A percentile compares a stretch with the other conserved stretches of the same genome.
These are phyloP conservation scores for Epichloe coenophiala DNA, from an alignment of 2,329 filamentous ascomycete genomes.

Conservation along the genomic window DNA sequence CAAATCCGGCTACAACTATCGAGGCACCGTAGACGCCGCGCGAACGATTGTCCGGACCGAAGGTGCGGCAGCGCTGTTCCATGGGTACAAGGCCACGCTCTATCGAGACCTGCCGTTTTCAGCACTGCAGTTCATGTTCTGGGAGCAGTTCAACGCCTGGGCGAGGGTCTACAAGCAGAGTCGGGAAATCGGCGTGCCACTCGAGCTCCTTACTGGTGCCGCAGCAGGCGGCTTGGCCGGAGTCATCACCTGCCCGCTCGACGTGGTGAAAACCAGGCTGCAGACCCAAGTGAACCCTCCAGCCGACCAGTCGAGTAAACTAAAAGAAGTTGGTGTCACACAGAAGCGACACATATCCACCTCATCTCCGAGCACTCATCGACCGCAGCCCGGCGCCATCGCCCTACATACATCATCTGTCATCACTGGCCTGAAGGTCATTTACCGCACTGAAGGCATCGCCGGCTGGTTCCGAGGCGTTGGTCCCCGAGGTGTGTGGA, in stretches of 20 bases:
- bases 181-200: constrained; percentile 67
- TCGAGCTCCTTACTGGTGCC: constrained; percentile 83
- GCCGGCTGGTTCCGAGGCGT: constrained; percentile 90
- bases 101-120: constrained; percentile 93
- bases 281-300: constrained; percentile 67
- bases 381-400: constrained; percentile 63
- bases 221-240: constrained; percentile 86
- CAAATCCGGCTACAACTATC: constrained; percentile 91
- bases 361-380: constrained; percentile 73
- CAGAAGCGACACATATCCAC: constrained; percentile 73
- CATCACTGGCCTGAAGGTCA: constrained; percentile 66
- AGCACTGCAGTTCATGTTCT: constrained; percentile 93
- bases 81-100: constrained; percentile 93
- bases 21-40: constrained; percentile 68
- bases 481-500: constrained; percentile 87
- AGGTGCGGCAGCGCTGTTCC: constrained; percentile 75
- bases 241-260: constrained; percentile 86
- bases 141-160: constrained; percentile 80
- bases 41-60: constrained; percentile 74
- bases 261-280: constrained; percentile 92
- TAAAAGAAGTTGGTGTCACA: constrained; percentile 24
- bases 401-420: constrained; percentile 84
- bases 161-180: constrained; percentile 67
- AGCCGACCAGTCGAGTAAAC: constrained; percentile 13
- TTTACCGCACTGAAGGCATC: constrained; percentile 82